Base-by-base conservation (phyloP, 108 stramenopile genomes). In the Heterococcus sp. region DNA sequence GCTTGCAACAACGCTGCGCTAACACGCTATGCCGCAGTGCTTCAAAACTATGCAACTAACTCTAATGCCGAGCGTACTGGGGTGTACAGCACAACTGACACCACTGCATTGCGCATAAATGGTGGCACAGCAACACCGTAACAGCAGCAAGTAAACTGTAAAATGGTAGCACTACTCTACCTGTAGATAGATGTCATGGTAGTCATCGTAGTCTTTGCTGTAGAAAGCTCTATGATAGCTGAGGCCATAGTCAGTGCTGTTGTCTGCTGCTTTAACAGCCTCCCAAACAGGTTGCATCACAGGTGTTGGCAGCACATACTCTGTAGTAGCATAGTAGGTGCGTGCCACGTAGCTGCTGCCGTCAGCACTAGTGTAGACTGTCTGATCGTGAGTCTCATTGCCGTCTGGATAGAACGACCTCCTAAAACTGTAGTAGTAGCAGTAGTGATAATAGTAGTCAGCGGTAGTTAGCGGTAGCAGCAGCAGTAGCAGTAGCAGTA, bases 261-360 rank as follows among this genome's bases (percentile, higher is more conserved):
- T 93, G 28, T 86, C 71, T 29, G 14, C n/a, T 8, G 28, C 34
- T 74, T 93, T 92, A 30, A 93, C 94, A 35, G 85, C 88, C 75
- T 93, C 92, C 94, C 94, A 94, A 1, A 92, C 87, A 21, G 93
- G 94, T 72, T 93, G 92, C 94, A 94, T 94, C 4, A 91, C 84
- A 8, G 93, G 88, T 67, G 75, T 68, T 4, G 94, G 94, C 35
- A 94, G 35, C 29, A 92, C 72, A 71, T 91, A 93, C 75, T 92
- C 91, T 5, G 89, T 87, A 0, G 91, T 91, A 32, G 84, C 76
- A 82, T 91, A 94, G 84, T 92, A 94, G 0, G 94, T 93, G 37
- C 94, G 88, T 11, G 81, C 87, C 3, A 90, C 77, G 68, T 84
- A 88, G 5, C 90, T 89, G 63, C 71, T 27, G 2, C 90, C 93